Base-by-base conservation (phyloP, 2,329 filamentous ascomycete species). In the Teratosphaeria epicoccoides region DNA sequence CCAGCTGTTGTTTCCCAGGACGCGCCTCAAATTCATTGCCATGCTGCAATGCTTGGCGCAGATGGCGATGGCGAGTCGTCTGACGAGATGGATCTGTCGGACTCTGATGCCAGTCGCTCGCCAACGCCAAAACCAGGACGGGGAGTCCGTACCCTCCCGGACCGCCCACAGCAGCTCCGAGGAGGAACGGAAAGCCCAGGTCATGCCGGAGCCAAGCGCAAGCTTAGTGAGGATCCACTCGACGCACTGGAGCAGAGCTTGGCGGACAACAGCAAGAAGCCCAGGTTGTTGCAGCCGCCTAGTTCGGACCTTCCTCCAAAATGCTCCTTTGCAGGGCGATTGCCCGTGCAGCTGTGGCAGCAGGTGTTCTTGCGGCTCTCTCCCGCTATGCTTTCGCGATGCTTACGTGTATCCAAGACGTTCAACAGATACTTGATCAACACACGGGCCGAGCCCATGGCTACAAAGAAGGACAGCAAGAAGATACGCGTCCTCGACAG, bases 401-500 rank as follows among this genome's bases (percentile, higher is more conserved):
- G 64, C 55, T 49, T 64, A 24, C 57, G 63, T 43, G 64, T 68
- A 12, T 63, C 54, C 54, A 62, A 60, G 49, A 28, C 53, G 33
- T 64, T 68, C 56, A 58, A 63, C 46, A 44, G 52, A 10, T 57
- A 57, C 50, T 58, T 68, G 6, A 67, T 63, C 26, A 51, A 45
- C 6, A 51, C 53, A 28, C 55, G 56, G 25, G 47, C 50, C 20
- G 49, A 47, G 22, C 48, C 53, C 14, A 51, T 47, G 43, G 46
- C 52, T 17, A 6, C 33, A 7, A 57, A 56, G 46, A 58, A 57
- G 49, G 51, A 52, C 10, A 24, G 25, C 26, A 29, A 53, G 20
- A 55, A 52, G 49, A 28, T 46, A 28, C 55, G 57, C 12, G 59
- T 71, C 66, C 61, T 76, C 59, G 77, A 78, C 63, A 80, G 84